Conservation (phyloP, 352 stramenopile species). For the Chrysophaeum taylorii region DNA sequence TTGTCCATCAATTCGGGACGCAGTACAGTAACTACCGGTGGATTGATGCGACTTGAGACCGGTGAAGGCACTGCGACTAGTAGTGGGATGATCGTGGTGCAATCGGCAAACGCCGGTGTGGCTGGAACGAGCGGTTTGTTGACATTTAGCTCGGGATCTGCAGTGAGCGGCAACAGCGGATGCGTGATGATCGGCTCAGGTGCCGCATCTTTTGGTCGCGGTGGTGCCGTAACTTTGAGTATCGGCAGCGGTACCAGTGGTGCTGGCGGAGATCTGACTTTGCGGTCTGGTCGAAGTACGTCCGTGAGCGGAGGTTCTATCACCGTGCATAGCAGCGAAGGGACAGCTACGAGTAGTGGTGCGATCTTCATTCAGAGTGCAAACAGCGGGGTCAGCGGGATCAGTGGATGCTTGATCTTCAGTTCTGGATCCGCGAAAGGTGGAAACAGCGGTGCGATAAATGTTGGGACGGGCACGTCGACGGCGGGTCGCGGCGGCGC, state of each 20-base stretch:
- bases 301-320: conserved; percentile 5
- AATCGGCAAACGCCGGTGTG: conserved; percentile 10
- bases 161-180: conserved; percentile 49
- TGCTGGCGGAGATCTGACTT: conserved; percentile 22
- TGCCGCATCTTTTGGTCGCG: conserved; percentile 41
- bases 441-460: conserved; percentile 32
- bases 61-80: not conserved
- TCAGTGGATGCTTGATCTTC: conserved; percentile 38
- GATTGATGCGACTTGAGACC: not conserved
- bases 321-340: conserved; percentile 6
- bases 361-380: conserved; percentile 34
- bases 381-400: conserved; percentile 35
- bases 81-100: not conserved
- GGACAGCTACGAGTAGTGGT: conserved; percentile 13
- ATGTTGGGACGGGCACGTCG: conserved; percentile 30
- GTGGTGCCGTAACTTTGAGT: conserved; percentile 21
- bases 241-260: conserved; percentile 28
- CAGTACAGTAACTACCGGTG: conserved; percentile 14
- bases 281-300: too few species aligned
- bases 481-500: conserved; percentile 33
- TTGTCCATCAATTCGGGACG: conserved; percentile 27
- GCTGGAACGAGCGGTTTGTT: conserved; percentile 35
- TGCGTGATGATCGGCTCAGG: conserved; percentile 53
- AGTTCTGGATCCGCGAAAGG: conserved; percentile 36
- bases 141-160: conserved; percentile 31